Conservation (phyloP, 2,329 filamentous ascomycete species). For the Fusarium vanettenii region DNA sequence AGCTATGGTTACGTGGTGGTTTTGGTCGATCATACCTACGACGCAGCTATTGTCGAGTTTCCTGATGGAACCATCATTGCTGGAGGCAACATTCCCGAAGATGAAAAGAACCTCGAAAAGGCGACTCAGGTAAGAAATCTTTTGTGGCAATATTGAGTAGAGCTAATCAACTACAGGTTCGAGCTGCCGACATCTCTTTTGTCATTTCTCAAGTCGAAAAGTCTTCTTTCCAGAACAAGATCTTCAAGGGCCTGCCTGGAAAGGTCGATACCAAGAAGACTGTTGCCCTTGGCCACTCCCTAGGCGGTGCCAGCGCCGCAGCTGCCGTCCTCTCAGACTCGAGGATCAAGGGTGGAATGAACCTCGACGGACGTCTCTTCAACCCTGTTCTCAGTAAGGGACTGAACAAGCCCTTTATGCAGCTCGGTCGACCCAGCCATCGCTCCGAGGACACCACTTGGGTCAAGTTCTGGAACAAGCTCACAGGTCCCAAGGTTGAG, state of each 20-base stretch:
- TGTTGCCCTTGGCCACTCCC: constrained; percentile 53
- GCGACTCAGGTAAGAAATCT: constrained; percentile 25
- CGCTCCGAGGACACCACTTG: constrained; percentile 46
- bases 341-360: constrained; percentile 51
- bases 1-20: constrained; percentile 59
- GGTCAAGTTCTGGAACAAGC: constrained; percentile 44
- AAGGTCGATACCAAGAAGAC: constrained; percentile 43
- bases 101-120: constrained; percentile 18
- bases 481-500: constrained; percentile 42
- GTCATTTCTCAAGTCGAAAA: constrained; percentile 49
- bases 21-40: constrained; percentile 61
- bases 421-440: constrained; percentile 47
- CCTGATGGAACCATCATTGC: constrained; percentile 51
- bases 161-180: constrained; percentile 39
- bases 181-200: constrained; percentile 52
- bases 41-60: constrained; percentile 59
- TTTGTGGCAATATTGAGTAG: fast-evolving
- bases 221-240: constrained; percentile 14
- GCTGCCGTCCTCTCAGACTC: constrained; percentile 46
- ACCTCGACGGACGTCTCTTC: constrained; percentile 55
- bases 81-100: constrained; percentile 25
- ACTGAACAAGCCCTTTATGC: constrained; percentile 45
- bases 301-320: constrained; percentile 53
- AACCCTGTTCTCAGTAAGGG: constrained; percentile 44
- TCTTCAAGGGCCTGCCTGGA: constrained; percentile 37